Evolutionary conservation across 176 grass and related monocot genomes (phyloP).

Genomic region (Echinochloa phyllopogon): DNA sequence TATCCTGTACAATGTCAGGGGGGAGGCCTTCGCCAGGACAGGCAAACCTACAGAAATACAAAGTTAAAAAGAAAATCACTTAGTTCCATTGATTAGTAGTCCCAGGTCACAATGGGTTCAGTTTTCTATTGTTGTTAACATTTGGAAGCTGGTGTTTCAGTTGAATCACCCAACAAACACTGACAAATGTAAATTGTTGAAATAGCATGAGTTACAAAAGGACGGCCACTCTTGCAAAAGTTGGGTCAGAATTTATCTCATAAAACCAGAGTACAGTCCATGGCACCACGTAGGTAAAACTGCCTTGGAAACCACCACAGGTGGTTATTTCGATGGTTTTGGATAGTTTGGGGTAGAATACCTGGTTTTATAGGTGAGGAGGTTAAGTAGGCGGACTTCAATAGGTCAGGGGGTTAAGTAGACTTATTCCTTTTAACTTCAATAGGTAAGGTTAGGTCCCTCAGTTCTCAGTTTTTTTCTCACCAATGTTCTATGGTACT

Average conservation of each 20-base stretch:
- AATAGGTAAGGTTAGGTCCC: not conserved
- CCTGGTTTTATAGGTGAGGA: too few relatives aligned
- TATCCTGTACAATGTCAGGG: conserved; percentile 86
- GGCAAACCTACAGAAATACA: conserved; percentile 62
- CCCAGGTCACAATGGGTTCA: not conserved
- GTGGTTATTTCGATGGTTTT: too few relatives aligned
- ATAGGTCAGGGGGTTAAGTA: too few relatives aligned
- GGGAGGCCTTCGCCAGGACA: conserved; percentile 94
- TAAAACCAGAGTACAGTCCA: not conserved
- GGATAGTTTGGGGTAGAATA: too few relatives aligned
- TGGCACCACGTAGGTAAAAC: not conserved
- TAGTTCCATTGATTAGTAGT: not conserved
- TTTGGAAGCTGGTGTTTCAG: not conserved
- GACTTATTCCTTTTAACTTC: not conserved
- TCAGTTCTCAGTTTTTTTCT: not conserved
- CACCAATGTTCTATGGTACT: not conserved
- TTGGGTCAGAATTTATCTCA: not conserved
- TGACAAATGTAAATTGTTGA: conserved; percentile 15
- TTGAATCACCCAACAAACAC: conserved; percentile 2
- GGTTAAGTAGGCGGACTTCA: too few relatives aligned
- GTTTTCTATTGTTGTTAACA: not conserved
- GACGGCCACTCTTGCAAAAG: not conserved
- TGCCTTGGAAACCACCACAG: too few relatives aligned
- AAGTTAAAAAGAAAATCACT: conserved; percentile 5
- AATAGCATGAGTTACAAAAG: conserved; percentile 12